A percentile compares a stretch with the other conserved stretches of the same genome.
Conservation (phyloP, 2,329 filamentous ascomycete species). For the Aspergillus felis region DNA sequence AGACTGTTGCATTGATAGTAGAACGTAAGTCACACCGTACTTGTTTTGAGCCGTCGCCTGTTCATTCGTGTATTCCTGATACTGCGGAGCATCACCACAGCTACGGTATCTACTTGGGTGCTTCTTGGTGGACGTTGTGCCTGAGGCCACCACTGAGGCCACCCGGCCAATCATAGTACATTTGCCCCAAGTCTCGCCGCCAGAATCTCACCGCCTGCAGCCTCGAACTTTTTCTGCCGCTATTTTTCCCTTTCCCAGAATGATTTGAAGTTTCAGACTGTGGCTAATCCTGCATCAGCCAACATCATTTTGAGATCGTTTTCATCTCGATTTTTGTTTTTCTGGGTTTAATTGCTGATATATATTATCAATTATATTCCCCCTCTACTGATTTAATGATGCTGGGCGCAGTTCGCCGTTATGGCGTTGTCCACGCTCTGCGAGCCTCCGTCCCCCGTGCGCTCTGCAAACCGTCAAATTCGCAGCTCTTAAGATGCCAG, state of each 20-base stretch:
- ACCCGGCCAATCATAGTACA: not conserved
- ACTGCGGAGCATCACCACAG: no score
- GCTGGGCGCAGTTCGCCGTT: conserved; percentile 39
- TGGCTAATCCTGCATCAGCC: not conserved
- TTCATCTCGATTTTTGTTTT: conserved; percentile 1
- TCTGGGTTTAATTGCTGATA: not conserved
- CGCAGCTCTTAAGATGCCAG: conserved; percentile 27
- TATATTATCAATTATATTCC: not conserved
- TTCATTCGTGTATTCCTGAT: not conserved
- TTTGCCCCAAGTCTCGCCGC: not conserved
- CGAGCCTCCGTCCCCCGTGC: conserved; percentile 30
- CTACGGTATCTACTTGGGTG: no score
- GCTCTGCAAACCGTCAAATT: conserved; percentile 24
- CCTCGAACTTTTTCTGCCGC: not conserved
- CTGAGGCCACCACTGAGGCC: no score
- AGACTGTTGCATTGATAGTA: not conserved
- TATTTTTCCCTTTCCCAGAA: not conserved
- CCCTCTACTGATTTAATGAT: conserved; percentile 22
- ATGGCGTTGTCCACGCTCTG: conserved; percentile 34
- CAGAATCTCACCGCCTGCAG: not conserved
- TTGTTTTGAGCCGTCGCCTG: not conserved
- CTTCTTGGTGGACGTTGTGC: no score
- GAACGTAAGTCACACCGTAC: not conserved
- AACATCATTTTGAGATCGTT: conserved; percentile 2
- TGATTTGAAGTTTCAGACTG: not conserved